phyloP scores from a whole-genome alignment of 2,329 filamentous ascomycete species.

The Calonectria ilicicola region DNA sequence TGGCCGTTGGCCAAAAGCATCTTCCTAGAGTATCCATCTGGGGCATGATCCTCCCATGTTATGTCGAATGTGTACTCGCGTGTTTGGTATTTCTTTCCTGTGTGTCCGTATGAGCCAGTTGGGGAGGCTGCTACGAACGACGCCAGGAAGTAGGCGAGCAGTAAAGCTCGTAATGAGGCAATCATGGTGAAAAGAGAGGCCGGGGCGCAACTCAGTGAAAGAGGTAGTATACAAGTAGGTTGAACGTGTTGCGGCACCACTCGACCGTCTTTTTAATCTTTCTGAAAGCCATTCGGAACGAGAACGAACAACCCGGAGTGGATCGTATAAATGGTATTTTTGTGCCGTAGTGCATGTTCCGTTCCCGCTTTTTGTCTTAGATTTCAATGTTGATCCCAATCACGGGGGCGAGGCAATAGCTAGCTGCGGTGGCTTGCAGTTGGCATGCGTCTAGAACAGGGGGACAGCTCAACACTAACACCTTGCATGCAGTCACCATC shows the following conservation, averaged over 20 bases:
- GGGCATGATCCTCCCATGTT: conserved; percentile 53
- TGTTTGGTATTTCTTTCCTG: not conserved
- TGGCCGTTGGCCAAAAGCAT: conserved; percentile 69
- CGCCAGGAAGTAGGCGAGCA: not conserved
- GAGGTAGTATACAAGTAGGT: conserved; percentile 2
- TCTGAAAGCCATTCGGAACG: not conserved
- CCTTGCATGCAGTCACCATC: not conserved
- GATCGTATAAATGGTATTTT: not conserved
- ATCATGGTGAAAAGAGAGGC: conserved; percentile 1
- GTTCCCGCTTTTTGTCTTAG: not conserved
- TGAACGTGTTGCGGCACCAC: conserved; percentile 14
- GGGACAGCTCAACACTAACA: not conserved
- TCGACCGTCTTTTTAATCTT: not conserved
- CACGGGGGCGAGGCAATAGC: not conserved
- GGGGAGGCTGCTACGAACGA: conserved; percentile 1
- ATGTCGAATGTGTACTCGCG: conserved; percentile 45
- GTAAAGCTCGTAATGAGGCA: not conserved
- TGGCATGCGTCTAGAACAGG: not conserved
- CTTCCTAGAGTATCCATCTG: conserved; percentile 57
- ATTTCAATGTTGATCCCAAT: not conserved
- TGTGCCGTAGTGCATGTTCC: not conserved
- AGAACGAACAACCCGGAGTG: not conserved
- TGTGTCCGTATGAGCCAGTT: not conserved
- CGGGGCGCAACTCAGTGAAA: not conserved
- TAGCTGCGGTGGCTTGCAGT: not conserved